phyloP scores from a whole-genome alignment of 2,329 filamentous ascomycete species.

The Fusarium keratoplasticum region DNA sequence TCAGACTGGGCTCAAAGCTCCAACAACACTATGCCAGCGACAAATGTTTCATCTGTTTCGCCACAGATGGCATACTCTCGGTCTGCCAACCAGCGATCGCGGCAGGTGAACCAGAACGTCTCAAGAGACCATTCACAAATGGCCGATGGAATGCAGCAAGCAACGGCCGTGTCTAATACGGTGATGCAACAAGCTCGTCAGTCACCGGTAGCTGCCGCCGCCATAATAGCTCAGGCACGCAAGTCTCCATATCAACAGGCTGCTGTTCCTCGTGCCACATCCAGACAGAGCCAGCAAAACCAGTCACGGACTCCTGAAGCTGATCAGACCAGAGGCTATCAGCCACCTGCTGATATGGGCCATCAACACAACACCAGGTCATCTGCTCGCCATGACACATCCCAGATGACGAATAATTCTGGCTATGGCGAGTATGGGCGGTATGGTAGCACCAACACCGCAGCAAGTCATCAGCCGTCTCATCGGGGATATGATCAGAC shows the following conservation, averaged over 20 bases:
- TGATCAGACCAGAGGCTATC: conserved; percentile 34
- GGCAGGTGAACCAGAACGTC: conserved; percentile 15
- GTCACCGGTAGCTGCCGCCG: conserved; percentile 41
- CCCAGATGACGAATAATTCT: conserved; percentile 19
- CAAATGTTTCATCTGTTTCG: conserved; percentile 26
- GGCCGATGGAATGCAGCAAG: conserved; percentile 11
- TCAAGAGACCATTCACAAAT: conserved; percentile 18
- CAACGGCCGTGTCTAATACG: conserved; percentile 14
- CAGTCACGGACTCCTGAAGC: conserved; percentile 46
- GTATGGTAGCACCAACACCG: conserved; percentile 19
- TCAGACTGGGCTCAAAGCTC: conserved; percentile 29
- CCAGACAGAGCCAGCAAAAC: conserved; percentile 50
- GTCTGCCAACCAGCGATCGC: conserved; percentile 4
- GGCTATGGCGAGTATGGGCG: conserved; percentile 38
- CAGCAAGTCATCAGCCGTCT: conserved; percentile 15
- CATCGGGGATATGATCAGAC: conserved; percentile 49
- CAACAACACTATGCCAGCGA: not conserved
- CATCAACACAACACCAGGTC: conserved; percentile 25
- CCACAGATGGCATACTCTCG: conserved; percentile 24
- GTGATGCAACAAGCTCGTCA: conserved; percentile 45
- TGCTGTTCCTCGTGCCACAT: conserved; percentile 44
- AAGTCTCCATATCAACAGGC: conserved; percentile 47
- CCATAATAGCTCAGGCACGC: conserved; percentile 46
- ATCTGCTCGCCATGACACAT: conserved; percentile 17
- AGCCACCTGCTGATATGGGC: conserved; percentile 19